Base-by-base conservation (phyloP, 2,329 filamentous ascomycete species). In the Paraphoma chrysanthemicola region DNA sequence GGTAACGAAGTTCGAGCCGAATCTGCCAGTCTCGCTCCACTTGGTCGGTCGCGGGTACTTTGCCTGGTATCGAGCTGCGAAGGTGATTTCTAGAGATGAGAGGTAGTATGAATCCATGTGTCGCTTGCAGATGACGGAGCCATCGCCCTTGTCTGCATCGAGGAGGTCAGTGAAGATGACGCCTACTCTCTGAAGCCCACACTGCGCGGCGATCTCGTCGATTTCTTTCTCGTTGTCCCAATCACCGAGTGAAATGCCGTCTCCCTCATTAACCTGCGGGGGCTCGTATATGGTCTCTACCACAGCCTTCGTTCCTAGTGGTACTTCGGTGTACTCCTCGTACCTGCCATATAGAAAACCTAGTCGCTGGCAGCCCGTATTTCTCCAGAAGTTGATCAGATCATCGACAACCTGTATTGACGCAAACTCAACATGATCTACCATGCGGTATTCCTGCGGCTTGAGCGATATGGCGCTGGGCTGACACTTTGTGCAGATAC, bases 281-380 rank as follows among this genome's bases (percentile, higher is more conserved):
- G 93, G 92, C 74, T 99, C 95, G 69, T 97, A 99, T 63, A 99
- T 97, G 41, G 93, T 94, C 79, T 99, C 93, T 0, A 99, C 93
- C 1, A 99, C 87, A 14, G 94, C 94, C 78, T 99, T 99, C 54
- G 96, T 87, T 9, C 96, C 96, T 0, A 99, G 84, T 0, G 95
- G 96, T 4, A 99, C 92, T 73, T 96, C 92, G 3, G 89, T 85
- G 73, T 99, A 99, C 76, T 97, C 92, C 60, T 90, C 86, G 71
- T 97, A 97, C 51, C 88, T 88, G 16, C 95, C 95, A 68, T 98
- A 99, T 6, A 99, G 80, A 69, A 93, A 97, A 6, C 94, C 95
- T 45, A 98, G 77, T 41, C 95, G 86, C 75, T 99, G 95, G 29
- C 85, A 80, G 4, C 93, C 94, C 1, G 91, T 93, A 63, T 87